Evolutionary conservation across 495 filamentous ascomycete species (phyloP).

Genomic region (Talaromyces proteolyticus): DNA sequence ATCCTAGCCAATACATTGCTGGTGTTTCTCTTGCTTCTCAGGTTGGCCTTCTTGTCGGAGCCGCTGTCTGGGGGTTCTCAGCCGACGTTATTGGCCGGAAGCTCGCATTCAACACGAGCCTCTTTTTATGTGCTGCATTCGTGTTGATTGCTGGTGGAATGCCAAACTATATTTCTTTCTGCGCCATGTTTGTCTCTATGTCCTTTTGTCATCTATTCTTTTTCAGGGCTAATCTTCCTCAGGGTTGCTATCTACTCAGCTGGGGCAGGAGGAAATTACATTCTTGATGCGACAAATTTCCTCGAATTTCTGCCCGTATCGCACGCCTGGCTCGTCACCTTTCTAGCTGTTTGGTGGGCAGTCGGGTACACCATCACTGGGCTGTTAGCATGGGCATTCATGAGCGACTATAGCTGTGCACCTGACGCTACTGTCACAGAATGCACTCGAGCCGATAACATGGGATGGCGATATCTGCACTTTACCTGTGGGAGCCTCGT

Average conservation of each 20-base stretch:
- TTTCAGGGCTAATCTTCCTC: background rate
- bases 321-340: slow-evolving; percentile 29
- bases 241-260: slow-evolving; percentile 34
- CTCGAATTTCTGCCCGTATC: slow-evolving; percentile 26
- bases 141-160: slow-evolving; percentile 23
- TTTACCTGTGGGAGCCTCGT: slow-evolving; percentile 23
- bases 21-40: slow-evolving; percentile 28
- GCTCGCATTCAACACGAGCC: slow-evolving; percentile 33
- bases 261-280: slow-evolving; percentile 26
- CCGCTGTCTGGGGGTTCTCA: slow-evolving; percentile 31
- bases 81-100: slow-evolving; percentile 37
- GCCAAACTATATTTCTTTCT: slow-evolving; percentile 25
- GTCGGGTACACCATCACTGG: slow-evolving; percentile 31
- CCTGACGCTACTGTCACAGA: slow-evolving; percentile 15
- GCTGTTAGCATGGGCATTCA: slow-evolving; percentile 34
- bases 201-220: background rate
- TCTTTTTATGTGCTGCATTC: slow-evolving; percentile 28
- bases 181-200: slow-evolving; percentile 15
- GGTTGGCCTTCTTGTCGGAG: slow-evolving; percentile 27
- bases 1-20: slow-evolving; percentile 16
- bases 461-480: slow-evolving; percentile 29
- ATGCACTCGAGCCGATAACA: slow-evolving; percentile 19
- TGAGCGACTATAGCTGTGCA: slow-evolving; percentile 29
- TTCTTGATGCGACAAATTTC: slow-evolving; percentile 29
- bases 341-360: slow-evolving; percentile 30